Evolutionary conservation across 108 stramenopile species (phyloP).

Genomic region (Tribonema minus): DNA sequence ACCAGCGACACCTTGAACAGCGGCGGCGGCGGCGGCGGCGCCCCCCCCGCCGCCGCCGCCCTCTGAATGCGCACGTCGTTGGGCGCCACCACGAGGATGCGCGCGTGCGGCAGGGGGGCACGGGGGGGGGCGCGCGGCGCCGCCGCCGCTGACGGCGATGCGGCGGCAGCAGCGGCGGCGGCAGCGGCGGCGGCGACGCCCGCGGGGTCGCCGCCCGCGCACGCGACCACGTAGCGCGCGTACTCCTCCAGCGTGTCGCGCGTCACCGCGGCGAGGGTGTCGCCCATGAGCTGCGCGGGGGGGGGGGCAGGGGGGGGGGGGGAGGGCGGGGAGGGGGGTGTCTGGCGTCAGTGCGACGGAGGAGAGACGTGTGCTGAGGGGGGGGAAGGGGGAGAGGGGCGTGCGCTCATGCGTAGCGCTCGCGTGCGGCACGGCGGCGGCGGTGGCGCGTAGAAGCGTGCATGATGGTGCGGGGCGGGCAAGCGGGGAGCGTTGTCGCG

Average conservation of each 20-base stretch:
- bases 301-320: too few species aligned
- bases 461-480: too few species aligned
- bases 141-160: background rate
- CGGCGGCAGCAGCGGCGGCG: background rate
- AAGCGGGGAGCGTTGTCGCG: too few species aligned
- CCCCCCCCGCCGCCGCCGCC: background rate
- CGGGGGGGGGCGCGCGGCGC: background rate
- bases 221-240: constrained; percentile 32
- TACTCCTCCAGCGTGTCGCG: constrained; percentile 31
- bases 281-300: constrained; percentile 37
- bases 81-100: background rate
- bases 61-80: background rate
- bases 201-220: constrained; percentile 43
- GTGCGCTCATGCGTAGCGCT: too few species aligned
- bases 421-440: too few species aligned
- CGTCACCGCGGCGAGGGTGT: constrained; percentile 29
- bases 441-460: too few species aligned
- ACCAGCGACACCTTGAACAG: constrained; percentile 14
- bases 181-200: constrained; percentile 7
- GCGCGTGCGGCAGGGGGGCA: background rate
- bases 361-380: too few species aligned
- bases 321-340: background rate
- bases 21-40: constrained; percentile 6
- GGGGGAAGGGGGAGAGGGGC: too few species aligned
- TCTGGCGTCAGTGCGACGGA: background rate